A percentile compares a stretch with the other conserved stretches of the same genome.
Evolutionary conservation across 129 eudicot species (phyloP).

Genomic region (Dittrichia graveolens): DNA sequence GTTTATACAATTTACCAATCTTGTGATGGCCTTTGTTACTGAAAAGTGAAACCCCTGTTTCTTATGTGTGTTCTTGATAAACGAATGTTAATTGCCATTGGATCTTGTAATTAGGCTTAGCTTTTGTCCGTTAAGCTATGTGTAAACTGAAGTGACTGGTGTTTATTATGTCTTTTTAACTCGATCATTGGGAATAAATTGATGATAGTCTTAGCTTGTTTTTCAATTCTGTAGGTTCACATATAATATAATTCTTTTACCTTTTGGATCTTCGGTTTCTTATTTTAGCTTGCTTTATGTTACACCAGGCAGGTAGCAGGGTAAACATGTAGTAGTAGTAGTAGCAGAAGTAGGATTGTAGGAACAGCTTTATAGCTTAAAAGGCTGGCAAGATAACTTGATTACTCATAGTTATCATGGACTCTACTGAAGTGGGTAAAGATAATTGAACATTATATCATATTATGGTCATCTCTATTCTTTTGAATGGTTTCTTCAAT

Average conservation of each 20-base stretch:
- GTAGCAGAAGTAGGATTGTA: no score
- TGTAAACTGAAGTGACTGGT: conserved; percentile 23
- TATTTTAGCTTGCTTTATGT: conserved; percentile 14
- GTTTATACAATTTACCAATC: background rate
- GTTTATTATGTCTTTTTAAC: background rate
- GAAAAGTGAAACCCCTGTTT: background rate
- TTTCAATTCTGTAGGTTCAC: background rate
- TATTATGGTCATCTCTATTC: background rate
- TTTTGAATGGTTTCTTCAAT: background rate
- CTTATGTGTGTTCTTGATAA: background rate
- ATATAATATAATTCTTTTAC: background rate
- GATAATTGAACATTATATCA: background rate
- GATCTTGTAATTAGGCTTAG: conserved; percentile 27
- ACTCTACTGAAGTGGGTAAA: background rate
- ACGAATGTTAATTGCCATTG: conserved; percentile 5
- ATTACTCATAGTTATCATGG: background rate
- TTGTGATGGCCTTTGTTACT: background rate
- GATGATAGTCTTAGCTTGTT: background rate
- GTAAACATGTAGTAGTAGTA: conserved; percentile 1
- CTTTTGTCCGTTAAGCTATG: conserved; percentile 7
- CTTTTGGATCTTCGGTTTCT: background rate
- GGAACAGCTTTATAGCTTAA: conserved; percentile 10
- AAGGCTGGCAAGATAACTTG: conserved; percentile 6
- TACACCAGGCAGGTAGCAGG: conserved; percentile 1
- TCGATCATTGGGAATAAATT: conserved; percentile 9